Base-by-base conservation (phyloP, 306 rosid genomes). In the Prunus padus region DNA sequence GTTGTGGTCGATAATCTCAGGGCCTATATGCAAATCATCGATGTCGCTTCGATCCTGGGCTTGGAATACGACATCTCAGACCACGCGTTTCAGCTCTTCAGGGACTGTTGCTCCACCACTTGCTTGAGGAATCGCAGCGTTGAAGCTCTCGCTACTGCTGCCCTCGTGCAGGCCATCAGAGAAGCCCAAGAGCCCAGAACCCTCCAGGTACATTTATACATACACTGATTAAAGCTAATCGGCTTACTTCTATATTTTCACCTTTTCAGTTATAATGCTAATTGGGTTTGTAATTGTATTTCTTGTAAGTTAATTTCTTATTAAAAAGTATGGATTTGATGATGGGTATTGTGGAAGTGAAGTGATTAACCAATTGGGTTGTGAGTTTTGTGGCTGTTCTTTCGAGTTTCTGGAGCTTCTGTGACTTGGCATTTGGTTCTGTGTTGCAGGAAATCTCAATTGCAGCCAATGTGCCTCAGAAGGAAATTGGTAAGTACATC, bases 91-190 rank as follows among this genome's bases (percentile, higher is more conserved):
- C 92, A 95, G 80, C 76, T 95, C 25, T 95, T 95, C 57, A 89
- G 97, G 90, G 99, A 95, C 77, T 95, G 99, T 77, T 92, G 97
- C 80, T 92, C 97, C 26, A 96, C 99, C 11, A 95, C 97, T 69
- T 95, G 97, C 61, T 83, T 95, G 88, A 87, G 99, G 77, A 95
- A 95, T 71, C 93, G 97, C 31, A 95, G 99, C 69, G 93, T 95
- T n/a, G 97, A 95, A 81, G 96, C 97, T 20, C 97, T 95, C 57
- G 99, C 99, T 22, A 95, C 97, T 77, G 97, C 97, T 45, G 99
- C 99, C 61, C 91, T 95, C 57, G 99, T 95, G 75, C 97, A 92
- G 79, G 97, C 99, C 69, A 95, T 95, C 78, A 69, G 97, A 72
- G 93, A 92, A 78, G 99, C 99, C 6, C 99, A 95, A 81, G 97